These are phyloP conservation scores for Ustanciosporium gigantosporum DNA, from an alignment of 1,284 basidiomycete genomes.

Conservation along the genomic window DNA sequence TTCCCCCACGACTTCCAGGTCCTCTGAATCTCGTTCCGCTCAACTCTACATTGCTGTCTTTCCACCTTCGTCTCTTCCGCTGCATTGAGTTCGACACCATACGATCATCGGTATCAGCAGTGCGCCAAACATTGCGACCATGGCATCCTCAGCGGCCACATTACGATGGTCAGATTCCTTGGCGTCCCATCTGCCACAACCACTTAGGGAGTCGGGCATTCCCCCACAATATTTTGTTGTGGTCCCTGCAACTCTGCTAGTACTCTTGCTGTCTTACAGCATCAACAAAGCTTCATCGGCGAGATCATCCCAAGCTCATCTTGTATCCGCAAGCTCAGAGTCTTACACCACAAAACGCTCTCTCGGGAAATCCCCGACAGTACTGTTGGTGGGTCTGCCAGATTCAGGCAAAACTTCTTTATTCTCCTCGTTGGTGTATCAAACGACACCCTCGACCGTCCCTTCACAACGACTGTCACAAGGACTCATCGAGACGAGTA, in stretches of 20 bases:
- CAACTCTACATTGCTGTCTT: too few relatives aligned
- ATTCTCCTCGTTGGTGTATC: constrained; percentile 49
- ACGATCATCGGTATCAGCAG: too few relatives aligned
- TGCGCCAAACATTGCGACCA: constrained; percentile 2
- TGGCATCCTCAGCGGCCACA: constrained; percentile 31
- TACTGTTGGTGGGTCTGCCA: constrained; percentile 47
- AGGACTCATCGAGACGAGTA: constrained; percentile 6
- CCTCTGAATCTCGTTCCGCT: too few relatives aligned
- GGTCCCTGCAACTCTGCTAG: constrained; percentile 35
- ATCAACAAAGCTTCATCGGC: constrained; percentile 26
- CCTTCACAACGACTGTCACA: constrained; percentile 43
- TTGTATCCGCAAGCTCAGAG: background rate
- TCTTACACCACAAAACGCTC: constrained; percentile 14
- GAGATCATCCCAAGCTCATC: constrained; percentile 4
- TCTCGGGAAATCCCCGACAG: constrained; percentile 21
- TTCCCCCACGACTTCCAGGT: too few relatives aligned
- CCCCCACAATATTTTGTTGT: constrained; percentile 38
- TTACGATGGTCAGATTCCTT: constrained; percentile 43
- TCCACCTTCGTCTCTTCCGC: too few relatives aligned
- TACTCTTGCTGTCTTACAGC: constrained; percentile 34
- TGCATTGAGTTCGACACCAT: too few relatives aligned
- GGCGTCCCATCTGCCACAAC: constrained; percentile 21
- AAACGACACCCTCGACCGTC: constrained; percentile 39
- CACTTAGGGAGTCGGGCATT: constrained; percentile 20
- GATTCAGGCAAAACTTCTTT: constrained; percentile 54